Percentiles rank a stretch among this genome's conserved stretches.
These are phyloP conservation scores for Xylaria sp. DNA, from an alignment of 2,329 filamentous ascomycete species.

Conservation along the genomic window DNA sequence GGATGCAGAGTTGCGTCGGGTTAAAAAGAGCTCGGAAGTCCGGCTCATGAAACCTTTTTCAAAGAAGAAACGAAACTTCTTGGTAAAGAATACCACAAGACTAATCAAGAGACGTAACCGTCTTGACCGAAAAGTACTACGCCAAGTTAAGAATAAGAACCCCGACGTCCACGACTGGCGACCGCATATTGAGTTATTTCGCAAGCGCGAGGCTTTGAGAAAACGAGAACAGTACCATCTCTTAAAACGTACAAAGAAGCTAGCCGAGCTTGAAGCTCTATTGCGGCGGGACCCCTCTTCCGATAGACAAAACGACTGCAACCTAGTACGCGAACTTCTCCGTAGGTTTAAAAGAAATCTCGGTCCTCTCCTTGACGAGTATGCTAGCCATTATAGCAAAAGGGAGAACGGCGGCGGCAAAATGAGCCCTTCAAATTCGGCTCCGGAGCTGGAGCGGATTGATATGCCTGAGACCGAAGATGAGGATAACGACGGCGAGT, in stretches of 20 bases:
- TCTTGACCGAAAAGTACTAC: conserved; percentile 37
- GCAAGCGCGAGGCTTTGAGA: conserved; percentile 26
- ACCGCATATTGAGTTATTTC: conserved; percentile 33
- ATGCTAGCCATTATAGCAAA: background rate
- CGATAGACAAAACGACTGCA: conserved; percentile 30
- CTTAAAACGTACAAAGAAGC: conserved; percentile 9
- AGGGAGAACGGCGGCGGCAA: background rate
- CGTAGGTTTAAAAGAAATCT: conserved; percentile 39
- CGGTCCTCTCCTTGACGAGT: conserved; percentile 33
- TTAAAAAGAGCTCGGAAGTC: background rate
- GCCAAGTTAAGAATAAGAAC: conserved; percentile 24
- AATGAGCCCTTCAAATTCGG: no score
- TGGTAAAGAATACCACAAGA: conserved; percentile 31
- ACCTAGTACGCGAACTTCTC: conserved; percentile 35
- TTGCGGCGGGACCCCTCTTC: conserved; percentile 32
- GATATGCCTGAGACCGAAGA: conserved; percentile 9
- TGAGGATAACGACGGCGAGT: background rate
- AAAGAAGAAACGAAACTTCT: conserved; percentile 22
- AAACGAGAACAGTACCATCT: conserved; percentile 36
- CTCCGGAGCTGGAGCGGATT: background rate
- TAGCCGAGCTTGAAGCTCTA: conserved; percentile 33
- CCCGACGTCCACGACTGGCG: conserved; percentile 27
- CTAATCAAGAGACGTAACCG: conserved; percentile 38
- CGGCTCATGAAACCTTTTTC: conserved; percentile 35
- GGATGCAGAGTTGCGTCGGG: background rate